These are phyloP conservation scores for Cardiospermum halicacabum DNA, from an alignment of 345 rosid genomes.

Conservation along the genomic window DNA sequence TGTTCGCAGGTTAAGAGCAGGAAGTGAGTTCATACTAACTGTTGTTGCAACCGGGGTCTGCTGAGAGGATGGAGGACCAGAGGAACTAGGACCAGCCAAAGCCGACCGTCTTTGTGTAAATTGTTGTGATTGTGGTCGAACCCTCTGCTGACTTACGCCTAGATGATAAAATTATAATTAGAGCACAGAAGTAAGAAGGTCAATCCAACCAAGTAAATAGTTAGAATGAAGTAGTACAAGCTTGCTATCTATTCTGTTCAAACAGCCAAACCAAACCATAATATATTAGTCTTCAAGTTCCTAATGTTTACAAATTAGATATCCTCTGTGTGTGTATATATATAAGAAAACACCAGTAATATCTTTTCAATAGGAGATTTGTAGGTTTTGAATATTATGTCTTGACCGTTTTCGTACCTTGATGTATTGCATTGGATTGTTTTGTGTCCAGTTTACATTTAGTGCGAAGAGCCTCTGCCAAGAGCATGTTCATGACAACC, in stretches of 20 bases:
- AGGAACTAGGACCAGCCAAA: slow-evolving; percentile 16
- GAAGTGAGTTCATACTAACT: slow-evolving; percentile 8
- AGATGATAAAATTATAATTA: too few relatives aligned
- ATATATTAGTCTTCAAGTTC: neutral
- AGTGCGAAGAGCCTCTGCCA: slow-evolving; percentile 55
- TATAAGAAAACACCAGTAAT: neutral
- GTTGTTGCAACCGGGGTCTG: slow-evolving; percentile 4
- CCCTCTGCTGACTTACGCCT: slow-evolving; percentile 27
- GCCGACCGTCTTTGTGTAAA: slow-evolving; percentile 20
- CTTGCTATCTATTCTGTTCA: neutral
- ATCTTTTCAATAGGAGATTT: neutral
- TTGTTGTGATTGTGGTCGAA: slow-evolving; percentile 27
- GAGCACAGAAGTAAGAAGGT: too few relatives aligned
- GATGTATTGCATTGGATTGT: slow-evolving; percentile 22
- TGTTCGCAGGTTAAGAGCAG: slow-evolving; percentile 13
- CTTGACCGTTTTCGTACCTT: slow-evolving; percentile 28
- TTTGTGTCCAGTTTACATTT: slow-evolving; percentile 42
- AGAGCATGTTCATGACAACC: slow-evolving; percentile 45
- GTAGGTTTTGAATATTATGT: neutral
- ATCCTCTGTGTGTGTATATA: too few relatives aligned
- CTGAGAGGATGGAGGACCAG: slow-evolving; percentile 13
- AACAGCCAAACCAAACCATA: neutral
- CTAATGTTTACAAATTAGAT: neutral
- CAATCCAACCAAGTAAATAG: neutral
- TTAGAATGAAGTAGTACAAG: neutral